Evolutionary conservation across 2,329 filamentous ascomycete species (phyloP), one percentile per base, ranked within the genome.

Genomic region (Penicillium griseofulvum): DNA sequence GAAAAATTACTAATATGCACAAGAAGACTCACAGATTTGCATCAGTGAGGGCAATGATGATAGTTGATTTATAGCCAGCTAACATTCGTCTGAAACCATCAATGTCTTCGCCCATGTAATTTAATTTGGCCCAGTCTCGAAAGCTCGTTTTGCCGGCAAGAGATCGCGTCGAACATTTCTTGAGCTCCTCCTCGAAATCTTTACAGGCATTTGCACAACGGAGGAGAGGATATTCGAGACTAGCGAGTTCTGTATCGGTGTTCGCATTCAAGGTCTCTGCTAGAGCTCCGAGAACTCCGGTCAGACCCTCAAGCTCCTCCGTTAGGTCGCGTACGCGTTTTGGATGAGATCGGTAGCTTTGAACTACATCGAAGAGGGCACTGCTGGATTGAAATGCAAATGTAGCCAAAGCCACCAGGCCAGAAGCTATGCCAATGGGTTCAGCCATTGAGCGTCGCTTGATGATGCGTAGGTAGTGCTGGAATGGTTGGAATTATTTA

Each of bases 41-140:
- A 60, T 76, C 68, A 10, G 66, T 70, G 22, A 79, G 69, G 17
- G 75, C 73, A 66, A 78, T 75, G 44, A 52, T 72, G 28, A 77
- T 74, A 28, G 73, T 76, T 45, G 70, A 63, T 56, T 76, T 78
- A 55, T 79, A 79, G 39, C 70, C 69, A 38, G 75, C 69, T 31
- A 80, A 58, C 37, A 75, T 58, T 22, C 69, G 61, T 37, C 67
- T 69, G 52, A 79, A 80, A 47, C 68, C 70, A 56, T 74, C 70
- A 42, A 80, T 74, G 56, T 78, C 68, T 41, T 78, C 71, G 28
- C 73, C 75, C 70, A 78, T 76, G 49, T 78, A 80, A 55, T 58
- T 72, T 43, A 80, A 59, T 61, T 68, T 76, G 5, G 75, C 73
- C 77, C 74, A 80, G 59, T 78, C 77, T 43, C 74, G 71, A 62